These are phyloP conservation scores for Retiboletus flavoniger DNA, from an alignment of 1,284 basidiomycete species.

Conservation along the genomic window DNA sequence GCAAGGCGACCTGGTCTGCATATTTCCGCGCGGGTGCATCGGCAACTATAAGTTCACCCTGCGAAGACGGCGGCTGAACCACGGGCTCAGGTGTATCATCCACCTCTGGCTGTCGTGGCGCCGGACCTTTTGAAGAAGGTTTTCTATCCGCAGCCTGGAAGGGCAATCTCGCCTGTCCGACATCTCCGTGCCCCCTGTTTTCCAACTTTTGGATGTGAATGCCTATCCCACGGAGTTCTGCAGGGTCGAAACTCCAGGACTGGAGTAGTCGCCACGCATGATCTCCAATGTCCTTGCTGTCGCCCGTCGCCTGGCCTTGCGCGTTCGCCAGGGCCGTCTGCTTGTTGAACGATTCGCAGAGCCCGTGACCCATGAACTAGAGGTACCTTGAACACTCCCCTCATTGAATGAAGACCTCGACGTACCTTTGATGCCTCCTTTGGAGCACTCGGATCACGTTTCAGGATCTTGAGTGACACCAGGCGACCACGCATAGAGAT, in stretches of 20 bases:
- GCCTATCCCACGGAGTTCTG: slow-evolving; percentile 89
- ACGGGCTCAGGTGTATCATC: slow-evolving; percentile 26
- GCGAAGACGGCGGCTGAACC: slow-evolving; percentile 39
- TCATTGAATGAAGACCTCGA: neutral
- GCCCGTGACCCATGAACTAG: slow-evolving; percentile 91
- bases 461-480: slow-evolving; percentile 87
- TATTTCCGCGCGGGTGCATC: slow-evolving; percentile 8
- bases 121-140: neutral
- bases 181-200: slow-evolving; percentile 29
- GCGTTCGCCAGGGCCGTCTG: slow-evolving; percentile 59
- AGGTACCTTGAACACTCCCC: slow-evolving; percentile 2
- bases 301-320: slow-evolving; percentile 70
- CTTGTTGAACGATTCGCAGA: slow-evolving; percentile 82
- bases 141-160: slow-evolving; percentile 42
- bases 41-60: slow-evolving; percentile 15
- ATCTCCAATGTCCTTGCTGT: slow-evolving; percentile 69
- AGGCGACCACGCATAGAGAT: slow-evolving; percentile 69
- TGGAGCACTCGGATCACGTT: slow-evolving; percentile 82
- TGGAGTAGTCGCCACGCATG: slow-evolving; percentile 78
- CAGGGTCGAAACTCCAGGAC: slow-evolving; percentile 74
- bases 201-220: slow-evolving; percentile 93
- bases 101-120: neutral
- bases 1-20: slow-evolving; percentile 43
- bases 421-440: slow-evolving; percentile 88
- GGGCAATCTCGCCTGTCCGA: slow-evolving; percentile 51